These are phyloP conservation scores for Trichoderma sp. DNA, from an alignment of 2,329 filamentous ascomycete species.

Conservation along the genomic window DNA sequence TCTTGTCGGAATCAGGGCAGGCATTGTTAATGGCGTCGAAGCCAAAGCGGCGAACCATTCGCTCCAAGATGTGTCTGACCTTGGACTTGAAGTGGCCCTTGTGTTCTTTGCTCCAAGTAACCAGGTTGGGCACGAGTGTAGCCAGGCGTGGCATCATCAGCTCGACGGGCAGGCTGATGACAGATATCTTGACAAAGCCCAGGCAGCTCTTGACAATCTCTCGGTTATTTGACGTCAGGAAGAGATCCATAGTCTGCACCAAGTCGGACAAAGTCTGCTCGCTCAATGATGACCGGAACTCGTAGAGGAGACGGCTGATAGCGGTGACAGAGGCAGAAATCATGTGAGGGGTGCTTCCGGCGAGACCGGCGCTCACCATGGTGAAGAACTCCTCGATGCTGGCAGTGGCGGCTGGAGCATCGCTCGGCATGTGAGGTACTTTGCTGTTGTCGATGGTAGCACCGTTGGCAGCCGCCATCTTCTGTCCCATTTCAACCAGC, in stretches of 20 bases:
- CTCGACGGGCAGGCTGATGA: conserved; percentile 79
- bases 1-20: conserved; percentile 83
- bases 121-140: conserved; percentile 81
- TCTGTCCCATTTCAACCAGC: conserved; percentile 83
- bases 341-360: conserved; percentile 93
- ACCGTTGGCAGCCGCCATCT: conserved; percentile 67
- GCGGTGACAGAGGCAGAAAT: conserved; percentile 96
- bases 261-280: conserved; percentile 75
- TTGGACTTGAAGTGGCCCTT: conserved; percentile 96
- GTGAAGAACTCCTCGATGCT: conserved; percentile 95
- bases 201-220: conserved; percentile 95
- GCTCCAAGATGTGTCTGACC: conserved; percentile 96
- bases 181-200: conserved; percentile 94
- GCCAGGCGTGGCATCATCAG: conserved; percentile 77
- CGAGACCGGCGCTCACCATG: conserved; percentile 95
- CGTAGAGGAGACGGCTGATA: conserved; percentile 87
- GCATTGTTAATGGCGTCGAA: conserved; percentile 76
- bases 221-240: conserved; percentile 92
- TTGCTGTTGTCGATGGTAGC: conserved; percentile 81
- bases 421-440: conserved; percentile 80
- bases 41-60: conserved; percentile 89
- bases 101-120: conserved; percentile 97
- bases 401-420: conserved; percentile 75
- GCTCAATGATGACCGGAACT: conserved; percentile 75
- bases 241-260: conserved; percentile 93